Base-by-base conservation (phyloP, 2,329 filamentous ascomycete species). In the Aureobasidium musti region DNA sequence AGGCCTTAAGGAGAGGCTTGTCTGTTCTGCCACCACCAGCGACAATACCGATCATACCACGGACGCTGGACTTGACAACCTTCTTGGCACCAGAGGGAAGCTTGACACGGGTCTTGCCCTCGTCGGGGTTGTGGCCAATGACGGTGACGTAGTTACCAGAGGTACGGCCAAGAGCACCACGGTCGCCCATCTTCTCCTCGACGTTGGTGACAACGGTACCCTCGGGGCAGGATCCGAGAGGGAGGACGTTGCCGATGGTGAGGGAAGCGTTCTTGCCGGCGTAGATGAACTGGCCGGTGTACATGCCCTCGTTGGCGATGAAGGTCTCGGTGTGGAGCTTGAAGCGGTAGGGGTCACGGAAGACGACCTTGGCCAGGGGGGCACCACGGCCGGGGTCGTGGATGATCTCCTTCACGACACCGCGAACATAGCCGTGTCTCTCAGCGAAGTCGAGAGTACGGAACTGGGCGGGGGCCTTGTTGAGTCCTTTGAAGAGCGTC, bases 291-390 rank as follows among this genome's bases (percentile, higher is more conserved):
- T 99, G 95, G 81, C 95, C 95, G 74, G 95, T 97, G 91, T 98
- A 99, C 93, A 98, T 97, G 86, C 95, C 95, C 87, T 98, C 95
- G 86, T 98, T 99, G 84, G 95, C 95, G 80, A 99, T 99, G 90
- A 99, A 97, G 76, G 95, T 99, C 90, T 99, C 93, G 82, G 90
- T 94, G 82, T 92, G 85, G 81, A 93, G 89, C 89, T 96, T 97
- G 91, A 91, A 98, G 83, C 89, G 88, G 90, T 99, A 99, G 77
- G 95, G 92, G 84, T 96, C 91, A 78, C 95, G 93, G 91, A 99
- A 99, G 77, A 88, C 84, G 79, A 99, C 93, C 84, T 91, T 92
- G 81, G 95, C 95, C 79, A 99, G 91, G 77, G 95, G 95, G 83
- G 96, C 92, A 85, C 95, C 95, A 85, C 95, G 93, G 82, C 95